Evolutionary conservation across 306 rosid genomes (phyloP).

Genomic region (Cicer bijugum): DNA sequence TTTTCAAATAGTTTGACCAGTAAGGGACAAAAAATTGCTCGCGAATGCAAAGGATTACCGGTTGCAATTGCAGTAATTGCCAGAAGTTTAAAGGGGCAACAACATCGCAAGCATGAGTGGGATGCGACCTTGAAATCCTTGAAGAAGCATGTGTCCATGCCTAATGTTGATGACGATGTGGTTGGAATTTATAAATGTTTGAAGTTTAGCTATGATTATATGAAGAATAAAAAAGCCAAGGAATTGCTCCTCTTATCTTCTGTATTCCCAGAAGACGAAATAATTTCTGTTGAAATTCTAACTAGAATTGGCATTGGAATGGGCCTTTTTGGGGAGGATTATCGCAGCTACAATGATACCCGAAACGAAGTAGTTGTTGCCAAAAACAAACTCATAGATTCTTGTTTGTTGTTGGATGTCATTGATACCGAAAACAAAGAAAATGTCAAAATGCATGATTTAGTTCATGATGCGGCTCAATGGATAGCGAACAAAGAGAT

Average conservation of each 20-base stretch:
- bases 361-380: no score
- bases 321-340: background rate
- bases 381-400: slow-evolving; percentile 5
- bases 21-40: background rate
- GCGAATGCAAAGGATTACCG: slow-evolving; percentile 35
- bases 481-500: background rate
- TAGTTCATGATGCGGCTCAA: background rate
- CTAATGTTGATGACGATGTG: background rate
- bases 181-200: background rate
- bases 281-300: background rate
- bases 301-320: background rate
- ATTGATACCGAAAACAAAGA: rapidly evolving
- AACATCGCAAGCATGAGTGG: background rate
- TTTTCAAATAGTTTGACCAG: background rate
- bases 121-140: background rate
- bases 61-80: slow-evolving; percentile 19
- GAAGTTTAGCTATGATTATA: slow-evolving; percentile 7
- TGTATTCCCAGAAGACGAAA: slow-evolving; percentile 41
- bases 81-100: background rate
- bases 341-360: no score
- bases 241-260: slow-evolving; percentile 31
- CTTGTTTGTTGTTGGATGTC: background rate
- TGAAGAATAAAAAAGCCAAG: background rate
- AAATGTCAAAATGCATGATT: background rate
- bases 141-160: background rate